Conservation (phyloP, 1,284 basidiomycete genomes). For the Boletus smithii region DNA sequence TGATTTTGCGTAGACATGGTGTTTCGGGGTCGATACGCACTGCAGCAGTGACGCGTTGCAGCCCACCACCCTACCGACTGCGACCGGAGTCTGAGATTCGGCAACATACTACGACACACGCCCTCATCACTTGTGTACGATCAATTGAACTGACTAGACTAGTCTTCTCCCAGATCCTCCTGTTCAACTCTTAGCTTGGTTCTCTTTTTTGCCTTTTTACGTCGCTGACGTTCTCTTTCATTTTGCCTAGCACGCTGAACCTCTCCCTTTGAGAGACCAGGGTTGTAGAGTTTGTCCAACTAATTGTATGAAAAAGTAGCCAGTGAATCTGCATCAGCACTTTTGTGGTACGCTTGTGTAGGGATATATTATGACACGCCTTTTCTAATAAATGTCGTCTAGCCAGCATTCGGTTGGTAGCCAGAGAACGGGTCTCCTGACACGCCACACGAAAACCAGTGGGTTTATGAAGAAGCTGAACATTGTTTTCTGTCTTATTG, state of each 20-base stretch:
- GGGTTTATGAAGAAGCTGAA: conserved; percentile 75
- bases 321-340: conserved; percentile 17
- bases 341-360: conserved; percentile 10
- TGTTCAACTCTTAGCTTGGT: conserved; percentile 31
- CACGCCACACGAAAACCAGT: conserved; percentile 74
- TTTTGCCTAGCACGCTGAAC: conserved; percentile 63
- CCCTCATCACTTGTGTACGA: too few species aligned
- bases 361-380: conserved; percentile 44
- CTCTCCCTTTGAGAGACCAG: conserved; percentile 70
- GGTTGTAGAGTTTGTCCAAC: conserved; percentile 69
- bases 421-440: conserved; percentile 74
- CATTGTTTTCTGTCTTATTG: conserved; percentile 83
- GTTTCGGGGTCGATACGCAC: too few species aligned
- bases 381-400: conserved; percentile 64
- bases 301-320: conserved; percentile 30
- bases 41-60: too few species aligned
- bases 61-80: conserved; percentile 7
- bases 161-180: conserved; percentile 7
- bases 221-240: conserved; percentile 65
- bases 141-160: conserved; percentile 13
- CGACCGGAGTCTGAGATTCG: conserved; percentile 17
- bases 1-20: conserved; percentile 37
- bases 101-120: too few species aligned
- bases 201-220: conserved; percentile 70
- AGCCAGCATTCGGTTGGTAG: conserved; percentile 68